A percentile compares a stretch with the other conserved stretches of the same genome.
Conservation (phyloP, 2,329 filamentous ascomycete genomes). For the Epichloe elymi region DNA sequence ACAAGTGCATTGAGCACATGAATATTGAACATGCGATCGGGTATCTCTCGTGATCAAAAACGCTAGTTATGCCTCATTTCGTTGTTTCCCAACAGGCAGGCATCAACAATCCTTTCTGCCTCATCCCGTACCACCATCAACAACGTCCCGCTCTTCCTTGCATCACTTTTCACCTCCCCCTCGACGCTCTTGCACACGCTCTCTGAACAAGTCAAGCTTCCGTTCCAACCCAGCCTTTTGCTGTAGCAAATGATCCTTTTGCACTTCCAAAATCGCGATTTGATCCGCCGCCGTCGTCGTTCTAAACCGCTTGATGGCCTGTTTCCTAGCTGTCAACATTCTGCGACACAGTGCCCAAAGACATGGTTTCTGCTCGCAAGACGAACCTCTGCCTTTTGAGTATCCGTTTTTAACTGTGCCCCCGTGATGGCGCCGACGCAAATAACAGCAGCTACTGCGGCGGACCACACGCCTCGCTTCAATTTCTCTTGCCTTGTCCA, state of each 20-base stretch:
- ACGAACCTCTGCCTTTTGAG: conserved; percentile 30
- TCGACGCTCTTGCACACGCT: conserved; percentile 25
- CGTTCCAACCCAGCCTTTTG: conserved; percentile 27
- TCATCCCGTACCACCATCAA: not conserved
- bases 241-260: conserved; percentile 24
- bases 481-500: conserved; percentile 22
- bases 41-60: conserved; percentile 4
- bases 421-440: conserved; percentile 35
- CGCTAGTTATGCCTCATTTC: conserved; percentile 1
- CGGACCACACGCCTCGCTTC: conserved; percentile 25
- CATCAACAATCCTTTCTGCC: not conserved
- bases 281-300: conserved; percentile 29
- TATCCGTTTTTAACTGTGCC: conserved; percentile 34
- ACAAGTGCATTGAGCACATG: not conserved
- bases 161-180: conserved; percentile 12
- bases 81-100: not conserved
- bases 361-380: not conserved
- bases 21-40: not conserved
- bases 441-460: conserved; percentile 32
- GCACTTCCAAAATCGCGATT: conserved; percentile 30
- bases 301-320: conserved; percentile 25
- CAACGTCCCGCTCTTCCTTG: not conserved
- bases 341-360: not conserved
- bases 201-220: conserved; percentile 28
- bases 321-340: not conserved